These are phyloP conservation scores for Vitis hybrid DNA, from an alignment of 177 flowering plant genomes.

Conservation along the genomic window DNA sequence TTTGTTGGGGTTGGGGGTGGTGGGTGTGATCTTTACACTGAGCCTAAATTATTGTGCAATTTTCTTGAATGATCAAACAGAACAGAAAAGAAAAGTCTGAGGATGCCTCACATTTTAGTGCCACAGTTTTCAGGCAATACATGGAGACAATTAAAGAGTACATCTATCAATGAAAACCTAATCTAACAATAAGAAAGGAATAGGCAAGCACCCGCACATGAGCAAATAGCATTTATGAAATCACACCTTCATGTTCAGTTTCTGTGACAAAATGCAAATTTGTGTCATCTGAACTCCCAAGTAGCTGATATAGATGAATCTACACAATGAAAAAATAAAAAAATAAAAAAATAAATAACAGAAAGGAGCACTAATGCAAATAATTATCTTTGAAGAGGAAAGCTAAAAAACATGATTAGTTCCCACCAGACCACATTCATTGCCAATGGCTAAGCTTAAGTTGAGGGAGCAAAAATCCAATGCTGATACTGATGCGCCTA, in stretches of 20 bases:
- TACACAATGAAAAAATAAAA: conserved; percentile 15
- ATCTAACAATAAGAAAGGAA: neutral
- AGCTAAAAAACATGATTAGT: neutral
- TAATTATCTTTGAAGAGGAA: neutral
- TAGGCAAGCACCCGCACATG: neutral
- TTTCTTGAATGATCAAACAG: no score
- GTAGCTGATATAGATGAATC: conserved; percentile 33
- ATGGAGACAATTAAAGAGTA: no score
- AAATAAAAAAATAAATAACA: neutral
- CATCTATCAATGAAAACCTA: no score
- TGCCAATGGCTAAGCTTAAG: conserved; percentile 28
- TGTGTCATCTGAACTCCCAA: conserved; percentile 15
- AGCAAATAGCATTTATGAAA: neutral
- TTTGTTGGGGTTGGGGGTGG: no score
- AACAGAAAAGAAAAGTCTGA: no score
- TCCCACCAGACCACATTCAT: conserved; percentile 39
- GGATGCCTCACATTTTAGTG: no score
- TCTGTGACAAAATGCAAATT: conserved; percentile 26
- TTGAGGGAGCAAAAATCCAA: conserved; percentile 33
- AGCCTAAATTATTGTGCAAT: no score
- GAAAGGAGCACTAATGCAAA: neutral
- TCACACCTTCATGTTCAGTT: conserved; percentile 28
- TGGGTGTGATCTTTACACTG: no score
- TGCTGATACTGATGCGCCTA: conserved; percentile 30
- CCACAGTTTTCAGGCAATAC: no score